Evolutionary conservation across 2,329 filamentous ascomycete genomes (phyloP), one percentile per base, ranked within the genome.

Genomic region (Phoma sp.): DNA sequence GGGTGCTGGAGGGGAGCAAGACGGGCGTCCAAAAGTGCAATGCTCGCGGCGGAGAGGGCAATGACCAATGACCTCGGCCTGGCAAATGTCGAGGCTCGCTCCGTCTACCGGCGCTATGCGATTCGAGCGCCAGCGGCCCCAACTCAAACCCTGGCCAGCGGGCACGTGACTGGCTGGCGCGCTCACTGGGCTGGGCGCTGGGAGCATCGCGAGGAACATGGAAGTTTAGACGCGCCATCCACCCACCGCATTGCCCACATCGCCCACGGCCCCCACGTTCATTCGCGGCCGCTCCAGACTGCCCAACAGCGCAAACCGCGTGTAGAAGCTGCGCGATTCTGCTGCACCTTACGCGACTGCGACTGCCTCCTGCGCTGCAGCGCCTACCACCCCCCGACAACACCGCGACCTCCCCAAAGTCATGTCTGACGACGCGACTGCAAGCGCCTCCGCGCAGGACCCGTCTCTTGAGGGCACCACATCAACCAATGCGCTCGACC

Each of bases 391-490:
- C 56, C 59, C 49, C 49, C 57, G 39, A 45, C 22, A 9, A 29
- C 13, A 33, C 32, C 32, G 5, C 10, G 10, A 33, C 32, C 32
- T 33, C 32, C 32, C 13, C 10, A 13, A 50, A 63, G 63, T 61
- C 47, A 75, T 75, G 73, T 66, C 72, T 57, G 72, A 73, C 65
- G 66, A 74, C 61, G 58, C 69, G 52, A 64, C 64, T 42, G 56
- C 65, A 47, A 64, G 62, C 58, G 62, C 67, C 43, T 58, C 66
- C 40, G 62, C 71, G 38, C 67, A 69, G 47, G 68, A 70, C 52
- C 39, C 60, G 14, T 48, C 59, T 9, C 59, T 70, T 36, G 66
- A 65, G 58, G 63, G 62, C 52, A 59, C 60, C 39, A 39, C 65
- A 39, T 66, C 63, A 22, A 41, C 42, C 52, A 68, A 60, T 58